Percentiles rank a stretch among this genome's conserved stretches.
Conservation (phyloP, 345 rosid genomes). For the Carallia pectinifolia region DNA sequence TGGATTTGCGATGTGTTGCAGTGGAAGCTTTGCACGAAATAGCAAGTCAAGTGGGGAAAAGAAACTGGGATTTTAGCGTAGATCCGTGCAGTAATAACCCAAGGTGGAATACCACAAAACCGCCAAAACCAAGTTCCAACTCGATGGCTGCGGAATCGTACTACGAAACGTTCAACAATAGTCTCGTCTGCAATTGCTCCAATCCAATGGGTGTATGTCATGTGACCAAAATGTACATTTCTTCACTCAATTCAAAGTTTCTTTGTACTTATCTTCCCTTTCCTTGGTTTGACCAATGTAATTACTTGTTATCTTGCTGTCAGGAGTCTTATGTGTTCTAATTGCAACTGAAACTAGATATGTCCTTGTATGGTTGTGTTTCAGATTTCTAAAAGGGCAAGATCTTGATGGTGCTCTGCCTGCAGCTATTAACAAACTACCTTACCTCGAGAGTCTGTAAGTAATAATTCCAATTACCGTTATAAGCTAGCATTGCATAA, state of each 20-base stretch:
- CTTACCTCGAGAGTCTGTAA: constrained; percentile 20
- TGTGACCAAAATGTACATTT: constrained; percentile 27
- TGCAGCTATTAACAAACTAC: constrained; percentile 20
- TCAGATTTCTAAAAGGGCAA: constrained; percentile 27
- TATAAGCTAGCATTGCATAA: not conserved
- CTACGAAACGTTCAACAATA: constrained; percentile 15
- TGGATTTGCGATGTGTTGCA: not conserved
- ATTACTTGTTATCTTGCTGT: too few relatives aligned
- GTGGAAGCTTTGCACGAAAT: constrained; percentile 7
- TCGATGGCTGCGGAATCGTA: not conserved
- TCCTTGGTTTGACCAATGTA: too few relatives aligned
- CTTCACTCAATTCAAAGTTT: not conserved
- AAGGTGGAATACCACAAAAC: constrained; percentile 4
- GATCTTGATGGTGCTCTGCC: constrained; percentile 31
- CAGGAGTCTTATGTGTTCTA: too few relatives aligned
- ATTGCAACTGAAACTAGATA: too few relatives aligned
- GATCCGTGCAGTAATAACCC: not conserved
- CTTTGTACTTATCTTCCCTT: too few relatives aligned
- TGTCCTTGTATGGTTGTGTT: not conserved
- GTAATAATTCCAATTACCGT: not conserved
- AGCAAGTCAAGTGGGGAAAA: constrained; percentile 3
- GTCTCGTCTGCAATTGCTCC: constrained; percentile 31
- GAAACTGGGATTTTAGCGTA: constrained; percentile 9
- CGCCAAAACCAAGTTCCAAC: not conserved
- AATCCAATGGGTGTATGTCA: constrained; percentile 21